Base-by-base conservation (phyloP, 768 basidiomycete species). In the Leccinellum luteum region DNA sequence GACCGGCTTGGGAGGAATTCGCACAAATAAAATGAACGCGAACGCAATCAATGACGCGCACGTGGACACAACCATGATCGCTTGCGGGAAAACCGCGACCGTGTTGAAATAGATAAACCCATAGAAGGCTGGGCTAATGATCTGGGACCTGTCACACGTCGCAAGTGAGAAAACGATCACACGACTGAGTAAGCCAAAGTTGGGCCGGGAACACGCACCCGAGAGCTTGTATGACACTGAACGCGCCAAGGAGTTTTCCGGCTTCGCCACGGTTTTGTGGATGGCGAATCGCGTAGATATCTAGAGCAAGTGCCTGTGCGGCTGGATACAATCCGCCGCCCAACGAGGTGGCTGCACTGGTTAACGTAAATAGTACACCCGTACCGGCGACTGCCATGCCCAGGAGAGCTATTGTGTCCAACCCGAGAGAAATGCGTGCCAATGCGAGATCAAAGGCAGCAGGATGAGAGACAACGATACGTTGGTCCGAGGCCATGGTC, bases 171-270 rank as follows among this genome's bases (percentile, higher is more conserved):
- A 30, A 25, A 48, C 38, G n/a, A 27, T n/a, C 41, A 32, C 28
- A 41, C 41, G n/a, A 45, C n/a, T 32, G 19, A 32, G 28, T n/a
- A 14, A 49, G 30, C 30, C n/a, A 28, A 30, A 19, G 12, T 12
- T 31, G 30, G n/a, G n/a, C n/a, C n/a, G n/a, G n/a, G 6, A 52
- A 59, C 19, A 50, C 77, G 48, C 62, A 87, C 84, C 85, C 78
- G 10, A 92, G 66, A 6, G 88, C 84, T 59, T 89, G 83, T 4
- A 92, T 62, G 28, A 94, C 89, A 55, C 86, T 85, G 56, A 94
- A 62, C 4, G 85, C 92, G 13, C 92, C 94, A 65, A 94, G 94
- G 17, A 97, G 76, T 63, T 76, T 79, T 3, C 92, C 94, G 13
- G 79, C 75, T 65, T 93, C 89, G 14, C 76, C 77, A 0, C 62